These are phyloP conservation scores for Huiozyma naganishii DNA, from an alignment of 805 yeast species.

Conservation along the genomic window DNA sequence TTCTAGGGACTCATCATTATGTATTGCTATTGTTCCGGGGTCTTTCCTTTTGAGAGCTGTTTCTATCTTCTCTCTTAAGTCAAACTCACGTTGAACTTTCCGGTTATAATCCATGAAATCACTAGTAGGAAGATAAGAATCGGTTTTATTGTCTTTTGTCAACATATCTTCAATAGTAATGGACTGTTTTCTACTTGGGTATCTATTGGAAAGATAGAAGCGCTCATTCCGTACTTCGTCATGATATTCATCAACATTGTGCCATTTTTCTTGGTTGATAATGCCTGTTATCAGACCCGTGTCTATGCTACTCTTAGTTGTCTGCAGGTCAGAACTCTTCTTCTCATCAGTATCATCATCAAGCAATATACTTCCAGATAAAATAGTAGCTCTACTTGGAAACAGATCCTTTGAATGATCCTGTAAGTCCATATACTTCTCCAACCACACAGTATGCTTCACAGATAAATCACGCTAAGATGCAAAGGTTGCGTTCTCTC, in stretches of 20 bases:
- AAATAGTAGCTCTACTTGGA: slow-evolving; percentile 13
- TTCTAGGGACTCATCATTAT: slow-evolving; percentile 9
- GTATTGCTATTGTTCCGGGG: slow-evolving; percentile 11
- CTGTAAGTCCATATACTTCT: slow-evolving; percentile 3
- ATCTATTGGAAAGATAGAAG: slow-evolving; percentile 16
- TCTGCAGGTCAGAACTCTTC: neutral
- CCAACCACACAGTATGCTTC: too few species aligned
- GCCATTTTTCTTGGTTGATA: slow-evolving; percentile 11
- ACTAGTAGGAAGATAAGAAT: slow-evolving; percentile 2
- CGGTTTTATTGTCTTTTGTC: slow-evolving; percentile 1
- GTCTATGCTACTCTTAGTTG: slow-evolving; percentile 6
- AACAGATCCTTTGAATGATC: slow-evolving; percentile 10
- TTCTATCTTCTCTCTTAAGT: slow-evolving; percentile 22
- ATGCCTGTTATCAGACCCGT: slow-evolving; percentile 9
- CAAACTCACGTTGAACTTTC: slow-evolving; percentile 27
- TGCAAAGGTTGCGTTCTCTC: too few species aligned
- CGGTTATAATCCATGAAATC: slow-evolving; percentile 29
- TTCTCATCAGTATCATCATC: neutral
- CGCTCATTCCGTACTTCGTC: slow-evolving; percentile 12
- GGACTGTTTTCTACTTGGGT: slow-evolving; percentile 4
- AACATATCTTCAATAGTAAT: slow-evolving; percentile 1
- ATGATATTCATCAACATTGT: slow-evolving; percentile 9
- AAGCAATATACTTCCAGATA: neutral
- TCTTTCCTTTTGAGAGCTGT: slow-evolving; percentile 8
- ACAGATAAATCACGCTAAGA: too few species aligned